Evolutionary conservation across 2,329 filamentous ascomycete species (phyloP).

Genomic region (Neonectria ditissima): DNA sequence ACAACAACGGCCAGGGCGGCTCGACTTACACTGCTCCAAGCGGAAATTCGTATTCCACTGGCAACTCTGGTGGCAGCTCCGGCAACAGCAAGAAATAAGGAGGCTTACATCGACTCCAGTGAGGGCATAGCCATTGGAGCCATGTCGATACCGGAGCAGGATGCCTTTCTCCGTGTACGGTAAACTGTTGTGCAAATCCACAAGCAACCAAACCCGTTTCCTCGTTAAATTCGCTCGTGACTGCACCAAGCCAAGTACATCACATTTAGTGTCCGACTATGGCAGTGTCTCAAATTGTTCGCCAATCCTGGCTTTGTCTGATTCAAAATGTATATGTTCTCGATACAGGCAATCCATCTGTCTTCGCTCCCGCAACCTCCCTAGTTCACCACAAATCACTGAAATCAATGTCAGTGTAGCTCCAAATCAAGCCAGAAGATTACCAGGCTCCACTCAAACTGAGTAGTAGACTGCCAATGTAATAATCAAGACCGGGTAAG

Average conservation of each 20-base stretch:
- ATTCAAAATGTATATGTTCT: constrained; percentile 4
- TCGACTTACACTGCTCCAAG: constrained; percentile 71
- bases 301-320: background rate
- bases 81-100: constrained; percentile 31
- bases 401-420: constrained; percentile 3
- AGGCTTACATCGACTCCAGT: background rate
- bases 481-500: constrained; percentile 49
- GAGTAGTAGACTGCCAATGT: constrained; percentile 49
- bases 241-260: background rate
- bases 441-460: constrained; percentile 27
- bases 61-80: constrained; percentile 17
- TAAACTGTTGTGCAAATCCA: background rate
- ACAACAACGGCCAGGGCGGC: constrained; percentile 70
- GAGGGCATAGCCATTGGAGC: too few species aligned
- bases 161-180: background rate
- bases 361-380: background rate
- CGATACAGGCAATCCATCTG: constrained; percentile 1
- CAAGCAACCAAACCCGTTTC: background rate
- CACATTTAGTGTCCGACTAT: background rate
- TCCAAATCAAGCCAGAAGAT: background rate
- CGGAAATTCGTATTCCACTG: constrained; percentile 45
- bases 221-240: background rate
- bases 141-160: background rate
- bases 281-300: background rate
- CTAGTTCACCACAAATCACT: background rate